phyloP scores from a whole-genome alignment of 2,329 filamentous ascomycete species.

The Cytospora mali region DNA sequence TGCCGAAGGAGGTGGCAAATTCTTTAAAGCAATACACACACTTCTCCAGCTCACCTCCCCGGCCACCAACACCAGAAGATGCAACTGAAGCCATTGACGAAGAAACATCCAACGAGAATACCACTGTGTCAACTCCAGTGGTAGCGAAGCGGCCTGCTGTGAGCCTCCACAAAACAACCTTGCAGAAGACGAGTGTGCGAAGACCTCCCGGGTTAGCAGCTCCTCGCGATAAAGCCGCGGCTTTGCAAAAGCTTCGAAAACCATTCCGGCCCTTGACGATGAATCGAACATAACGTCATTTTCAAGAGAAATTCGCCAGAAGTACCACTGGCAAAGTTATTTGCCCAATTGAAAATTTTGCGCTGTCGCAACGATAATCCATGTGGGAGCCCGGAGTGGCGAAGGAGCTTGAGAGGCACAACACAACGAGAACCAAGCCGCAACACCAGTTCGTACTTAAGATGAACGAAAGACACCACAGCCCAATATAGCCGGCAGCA shows the following conservation, averaged over 20 bases:
- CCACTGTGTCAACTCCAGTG: slow-evolving; percentile 32
- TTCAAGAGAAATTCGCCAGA: not conserved
- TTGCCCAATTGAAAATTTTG: not conserved
- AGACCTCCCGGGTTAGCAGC: slow-evolving; percentile 46
- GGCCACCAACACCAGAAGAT: slow-evolving; percentile 32
- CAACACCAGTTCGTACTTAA: not conserved
- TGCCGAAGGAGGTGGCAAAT: slow-evolving; percentile 31
- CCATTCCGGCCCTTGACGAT: slow-evolving; percentile 62
- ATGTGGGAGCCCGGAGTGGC: not conserved
- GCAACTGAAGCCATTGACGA: slow-evolving; percentile 28
- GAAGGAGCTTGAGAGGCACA: not conserved
- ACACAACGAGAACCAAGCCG: not conserved
- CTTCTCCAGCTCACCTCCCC: slow-evolving; percentile 60
- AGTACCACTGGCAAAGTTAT: not conserved
- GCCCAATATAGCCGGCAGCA: not conserved
- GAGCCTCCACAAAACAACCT: slow-evolving; percentile 56
- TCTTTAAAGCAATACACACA: slow-evolving; percentile 54
- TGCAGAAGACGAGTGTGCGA: slow-evolving; percentile 42
- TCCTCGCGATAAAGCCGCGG: slow-evolving; percentile 45
- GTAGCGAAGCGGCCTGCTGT: slow-evolving; percentile 44
- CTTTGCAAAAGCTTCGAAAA: slow-evolving; percentile 54
- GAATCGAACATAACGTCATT: slow-evolving; percentile 41
- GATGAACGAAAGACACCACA: too few relatives aligned
- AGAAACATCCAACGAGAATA: slow-evolving; percentile 30
- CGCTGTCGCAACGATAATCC: not conserved